Conservation (phyloP, 192 early-diverging fungal genomes). For the Jimgerdemannia lactiflua region DNA sequence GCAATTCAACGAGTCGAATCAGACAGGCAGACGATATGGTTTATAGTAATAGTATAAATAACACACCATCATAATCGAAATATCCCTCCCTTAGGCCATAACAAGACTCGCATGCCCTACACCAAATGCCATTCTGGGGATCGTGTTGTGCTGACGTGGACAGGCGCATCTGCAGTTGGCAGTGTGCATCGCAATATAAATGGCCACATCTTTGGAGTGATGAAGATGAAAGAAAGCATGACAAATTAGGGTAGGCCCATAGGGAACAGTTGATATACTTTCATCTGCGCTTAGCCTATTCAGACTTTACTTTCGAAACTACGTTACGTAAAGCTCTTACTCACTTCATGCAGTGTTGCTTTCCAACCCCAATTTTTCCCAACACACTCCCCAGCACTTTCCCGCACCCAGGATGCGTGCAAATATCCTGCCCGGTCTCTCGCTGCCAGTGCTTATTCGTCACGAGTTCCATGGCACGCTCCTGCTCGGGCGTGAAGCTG, state of each 20-base stretch:
- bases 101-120: constrained; percentile 59
- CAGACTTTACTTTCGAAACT: constrained; percentile 24
- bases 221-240: constrained; percentile 3
- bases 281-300: no score
- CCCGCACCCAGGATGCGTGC: constrained; percentile 39
- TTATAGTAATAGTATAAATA: not conserved
- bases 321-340: not conserved
- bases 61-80: constrained; percentile 35
- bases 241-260: not conserved
- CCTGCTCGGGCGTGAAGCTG: constrained; percentile 34
- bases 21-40: not conserved
- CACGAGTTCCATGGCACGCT: constrained; percentile 37
- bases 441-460: constrained; percentile 54
- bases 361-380: constrained; percentile 40
- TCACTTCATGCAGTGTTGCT: constrained; percentile 54
- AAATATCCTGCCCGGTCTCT: constrained; percentile 44
- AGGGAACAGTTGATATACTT: no score
- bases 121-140: constrained; percentile 48
- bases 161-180: constrained; percentile 53
- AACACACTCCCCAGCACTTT: constrained; percentile 43
- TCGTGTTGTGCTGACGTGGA: constrained; percentile 58
- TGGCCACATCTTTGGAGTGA: constrained; percentile 53
- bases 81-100: constrained; percentile 39
- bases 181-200: constrained; percentile 60
- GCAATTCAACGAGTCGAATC: no score